These are phyloP conservation scores for Rhododendron mucronatum DNA, from an alignment of 148 eudicot genomes.

Conservation along the genomic window DNA sequence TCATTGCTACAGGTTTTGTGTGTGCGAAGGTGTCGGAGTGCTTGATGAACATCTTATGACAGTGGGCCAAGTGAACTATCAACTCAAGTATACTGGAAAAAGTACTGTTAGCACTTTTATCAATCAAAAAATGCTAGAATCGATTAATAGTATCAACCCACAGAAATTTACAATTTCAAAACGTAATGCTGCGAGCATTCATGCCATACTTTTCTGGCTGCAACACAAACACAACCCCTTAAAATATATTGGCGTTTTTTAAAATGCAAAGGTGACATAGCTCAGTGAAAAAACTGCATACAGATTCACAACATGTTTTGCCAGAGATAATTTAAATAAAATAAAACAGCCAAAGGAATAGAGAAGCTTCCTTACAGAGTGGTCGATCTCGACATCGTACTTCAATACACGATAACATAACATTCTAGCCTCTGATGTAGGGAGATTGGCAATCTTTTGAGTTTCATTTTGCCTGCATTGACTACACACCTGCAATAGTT, in stretches of 20 bases:
- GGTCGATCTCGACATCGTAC: conserved; percentile 78
- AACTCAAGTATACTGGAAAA: background rate
- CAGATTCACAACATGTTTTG: background rate
- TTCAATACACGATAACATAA: conserved; percentile 70
- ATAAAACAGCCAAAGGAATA: background rate
- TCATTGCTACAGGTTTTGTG: no score
- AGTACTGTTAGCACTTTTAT: background rate
- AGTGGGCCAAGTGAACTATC: background rate
- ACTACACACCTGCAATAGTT: no score
- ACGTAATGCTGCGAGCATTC: no score
- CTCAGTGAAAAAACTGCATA: background rate
- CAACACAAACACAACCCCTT: no score
- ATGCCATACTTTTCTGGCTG: no score
- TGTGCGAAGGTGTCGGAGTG: no score
- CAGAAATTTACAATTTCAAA: no score
- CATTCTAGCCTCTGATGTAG: conserved; percentile 65
- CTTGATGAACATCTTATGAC: no score
- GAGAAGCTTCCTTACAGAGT: conserved; percentile 45
- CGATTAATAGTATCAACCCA: no score
- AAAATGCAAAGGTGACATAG: background rate
- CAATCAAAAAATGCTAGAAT: no score
- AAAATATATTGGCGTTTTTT: background rate
- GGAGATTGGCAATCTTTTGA: no score
- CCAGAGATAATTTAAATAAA: background rate
- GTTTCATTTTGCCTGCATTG: no score